phyloP scores from a whole-genome alignment of 1,139 yeast genomes.

The Arxiozyma telluris region DNA sequence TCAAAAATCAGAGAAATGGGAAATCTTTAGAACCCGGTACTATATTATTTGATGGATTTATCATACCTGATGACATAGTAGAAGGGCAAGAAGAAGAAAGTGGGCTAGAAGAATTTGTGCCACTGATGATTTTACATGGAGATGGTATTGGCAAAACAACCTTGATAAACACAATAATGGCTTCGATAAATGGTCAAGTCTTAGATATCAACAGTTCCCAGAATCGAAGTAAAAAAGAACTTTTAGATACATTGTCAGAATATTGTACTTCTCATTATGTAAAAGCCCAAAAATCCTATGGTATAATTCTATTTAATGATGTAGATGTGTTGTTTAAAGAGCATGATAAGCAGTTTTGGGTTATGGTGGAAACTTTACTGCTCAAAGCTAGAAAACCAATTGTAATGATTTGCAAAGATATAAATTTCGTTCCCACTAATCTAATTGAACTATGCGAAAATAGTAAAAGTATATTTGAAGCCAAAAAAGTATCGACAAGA shows the following conservation, averaged over 20 bases:
- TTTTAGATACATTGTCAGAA: conserved; percentile 59
- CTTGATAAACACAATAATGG: conserved; percentile 59
- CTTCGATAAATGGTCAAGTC: conserved; percentile 59
- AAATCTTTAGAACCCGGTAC: conserved; percentile 21
- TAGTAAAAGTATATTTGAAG: conserved; percentile 35
- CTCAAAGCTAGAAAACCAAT: conserved; percentile 70
- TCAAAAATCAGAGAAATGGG: conserved; percentile 1
- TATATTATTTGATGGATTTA: conserved; percentile 35
- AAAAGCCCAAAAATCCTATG: conserved; percentile 47
- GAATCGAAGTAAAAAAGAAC: conserved; percentile 62
- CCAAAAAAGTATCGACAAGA: conserved; percentile 23
- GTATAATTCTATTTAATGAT: conserved; percentile 74
- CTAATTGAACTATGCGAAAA: conserved; percentile 41
- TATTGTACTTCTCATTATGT: conserved; percentile 80
- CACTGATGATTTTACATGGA: conserved; percentile 62
- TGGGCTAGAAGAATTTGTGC: conserved; percentile 38
- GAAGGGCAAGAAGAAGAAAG: conserved; percentile 30
- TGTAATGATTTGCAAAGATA: conserved; percentile 61
- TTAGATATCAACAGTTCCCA: conserved; percentile 75
- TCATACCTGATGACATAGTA: conserved; percentile 30
- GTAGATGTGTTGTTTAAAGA: conserved; percentile 75
- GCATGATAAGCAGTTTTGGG: conserved; percentile 72
- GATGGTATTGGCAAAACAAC: conserved; percentile 76
- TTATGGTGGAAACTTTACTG: conserved; percentile 54
- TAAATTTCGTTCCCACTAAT: conserved; percentile 44